Percentiles rank a stretch among this genome's conserved stretches.
Conservation (phyloP, 257 asterid genomes). For the Rubia yunnanensis region DNA sequence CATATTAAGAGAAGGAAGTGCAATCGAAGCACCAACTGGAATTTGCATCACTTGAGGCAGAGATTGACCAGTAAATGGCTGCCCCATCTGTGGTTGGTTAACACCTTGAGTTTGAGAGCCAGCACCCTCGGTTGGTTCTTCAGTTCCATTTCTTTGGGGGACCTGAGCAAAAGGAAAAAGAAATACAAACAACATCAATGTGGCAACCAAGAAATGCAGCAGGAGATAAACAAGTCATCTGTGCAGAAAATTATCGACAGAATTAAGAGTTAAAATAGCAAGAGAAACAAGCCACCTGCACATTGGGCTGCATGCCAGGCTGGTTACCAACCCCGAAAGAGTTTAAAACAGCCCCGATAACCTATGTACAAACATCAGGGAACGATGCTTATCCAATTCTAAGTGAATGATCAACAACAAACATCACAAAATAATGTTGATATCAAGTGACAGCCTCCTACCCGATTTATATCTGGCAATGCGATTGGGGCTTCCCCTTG, state of each 20-base stretch:
- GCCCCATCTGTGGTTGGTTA: slow-evolving; percentile 47
- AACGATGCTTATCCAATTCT: background rate
- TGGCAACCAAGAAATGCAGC: background rate
- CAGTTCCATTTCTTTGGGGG: slow-evolving; percentile 50
- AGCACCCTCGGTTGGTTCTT: slow-evolving; percentile 36
- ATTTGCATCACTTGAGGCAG: slow-evolving; percentile 43
- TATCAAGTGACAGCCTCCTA: slow-evolving; percentile 15
- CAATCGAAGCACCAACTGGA: slow-evolving; percentile 56
- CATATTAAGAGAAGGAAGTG: slow-evolving; percentile 61
- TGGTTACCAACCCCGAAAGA: slow-evolving; percentile 57
- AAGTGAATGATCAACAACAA: background rate
- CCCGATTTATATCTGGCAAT: slow-evolving; percentile 75
- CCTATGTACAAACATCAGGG: slow-evolving; percentile 30
- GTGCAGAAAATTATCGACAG: background rate
- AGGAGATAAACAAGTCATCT: background rate
- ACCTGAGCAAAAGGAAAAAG: slow-evolving; percentile 15
- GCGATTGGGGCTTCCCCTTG: slow-evolving; percentile 51
- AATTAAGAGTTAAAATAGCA: background rate
- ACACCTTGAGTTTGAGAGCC: slow-evolving; percentile 48
- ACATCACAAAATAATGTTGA: background rate
- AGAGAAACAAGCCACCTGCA: slow-evolving; percentile 38
- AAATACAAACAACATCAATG: background rate
- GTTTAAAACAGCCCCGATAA: slow-evolving; percentile 84
- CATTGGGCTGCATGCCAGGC: slow-evolving; percentile 50
- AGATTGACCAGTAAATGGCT: slow-evolving; percentile 45